Evolutionary conservation across 2,329 filamentous ascomycete genomes (phyloP).

Genomic region (Neonectria hederae): DNA sequence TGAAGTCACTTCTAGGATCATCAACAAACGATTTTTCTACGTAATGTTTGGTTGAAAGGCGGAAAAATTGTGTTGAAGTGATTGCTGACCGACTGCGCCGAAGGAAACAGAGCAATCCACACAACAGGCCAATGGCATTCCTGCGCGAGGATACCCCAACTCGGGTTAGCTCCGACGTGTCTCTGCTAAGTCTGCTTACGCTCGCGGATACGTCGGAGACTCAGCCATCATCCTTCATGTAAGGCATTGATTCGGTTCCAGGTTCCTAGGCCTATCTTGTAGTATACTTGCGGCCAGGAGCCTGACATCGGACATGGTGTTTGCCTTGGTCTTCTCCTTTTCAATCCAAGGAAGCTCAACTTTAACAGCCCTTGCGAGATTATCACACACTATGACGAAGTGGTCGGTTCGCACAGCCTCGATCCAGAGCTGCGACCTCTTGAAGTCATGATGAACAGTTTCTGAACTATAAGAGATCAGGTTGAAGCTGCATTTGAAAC

Average conservation of each 20-base stretch:
- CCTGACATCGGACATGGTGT: background rate
- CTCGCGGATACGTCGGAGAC: background rate
- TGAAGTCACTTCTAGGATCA: background rate
- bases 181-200: background rate
- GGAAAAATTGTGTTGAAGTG: background rate
- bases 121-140: background rate
- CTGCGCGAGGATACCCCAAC: slow-evolving; percentile 12
- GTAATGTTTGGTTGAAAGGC: background rate
- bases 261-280: background rate
- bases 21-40: background rate
- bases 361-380: background rate
- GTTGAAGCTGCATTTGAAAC: background rate
- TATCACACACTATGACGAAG: too few species aligned
- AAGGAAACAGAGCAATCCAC: background rate
- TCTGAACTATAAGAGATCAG: background rate
- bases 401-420: background rate
- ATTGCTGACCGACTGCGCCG: background rate
- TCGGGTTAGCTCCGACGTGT: background rate
- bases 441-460: background rate
- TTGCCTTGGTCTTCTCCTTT: background rate
- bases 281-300: background rate
- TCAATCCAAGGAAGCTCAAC: background rate
- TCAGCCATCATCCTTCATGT: background rate
- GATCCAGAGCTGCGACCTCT: background rate
- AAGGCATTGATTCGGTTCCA: background rate